These are phyloP conservation scores for Mortierella polycephala DNA, from an alignment of 371 early-diverging fungal genomes.

Conservation along the genomic window DNA sequence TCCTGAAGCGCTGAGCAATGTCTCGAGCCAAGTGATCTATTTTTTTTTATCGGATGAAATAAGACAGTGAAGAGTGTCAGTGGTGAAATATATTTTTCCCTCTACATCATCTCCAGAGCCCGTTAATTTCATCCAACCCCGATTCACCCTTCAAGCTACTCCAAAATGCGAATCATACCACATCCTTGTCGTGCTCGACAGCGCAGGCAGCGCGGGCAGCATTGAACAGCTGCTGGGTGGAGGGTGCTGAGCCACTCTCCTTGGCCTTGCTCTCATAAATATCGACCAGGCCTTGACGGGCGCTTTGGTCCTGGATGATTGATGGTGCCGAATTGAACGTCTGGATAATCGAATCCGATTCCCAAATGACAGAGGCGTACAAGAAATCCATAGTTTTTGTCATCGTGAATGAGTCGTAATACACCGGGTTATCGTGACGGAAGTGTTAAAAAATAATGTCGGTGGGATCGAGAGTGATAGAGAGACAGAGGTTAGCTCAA, in stretches of 20 bases:
- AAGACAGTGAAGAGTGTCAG: too few relatives aligned
- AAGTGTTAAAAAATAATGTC: too few relatives aligned
- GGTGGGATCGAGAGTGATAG: too few relatives aligned
- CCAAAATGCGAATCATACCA: constrained; percentile 24
- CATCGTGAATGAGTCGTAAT: too few relatives aligned
- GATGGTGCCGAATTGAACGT: constrained; percentile 54
- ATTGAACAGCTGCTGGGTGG: constrained; percentile 54
- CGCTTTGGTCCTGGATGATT: constrained; percentile 41
- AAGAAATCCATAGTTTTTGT: neutral
- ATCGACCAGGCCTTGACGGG: constrained; percentile 44
- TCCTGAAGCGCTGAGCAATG: constrained; percentile 38
- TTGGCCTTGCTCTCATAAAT: constrained; percentile 36
- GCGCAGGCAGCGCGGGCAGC: constrained; percentile 57
- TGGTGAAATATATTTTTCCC: too few relatives aligned
- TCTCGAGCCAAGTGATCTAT: constrained; percentile 55
- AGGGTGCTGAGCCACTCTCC: constrained; percentile 37
- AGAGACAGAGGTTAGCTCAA: too few relatives aligned
- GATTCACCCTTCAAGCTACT: too few relatives aligned
- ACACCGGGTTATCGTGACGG: too few relatives aligned
- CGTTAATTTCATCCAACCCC: too few relatives aligned
- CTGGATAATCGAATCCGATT: constrained; percentile 5
- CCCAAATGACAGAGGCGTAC: constrained; percentile 2
- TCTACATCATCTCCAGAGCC: too few relatives aligned
- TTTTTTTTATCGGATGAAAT: too few relatives aligned
- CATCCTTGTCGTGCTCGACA: constrained; percentile 57